Evolutionary conservation across 164 flowering plant genomes (phyloP).

Genomic region (Sedum album): DNA sequence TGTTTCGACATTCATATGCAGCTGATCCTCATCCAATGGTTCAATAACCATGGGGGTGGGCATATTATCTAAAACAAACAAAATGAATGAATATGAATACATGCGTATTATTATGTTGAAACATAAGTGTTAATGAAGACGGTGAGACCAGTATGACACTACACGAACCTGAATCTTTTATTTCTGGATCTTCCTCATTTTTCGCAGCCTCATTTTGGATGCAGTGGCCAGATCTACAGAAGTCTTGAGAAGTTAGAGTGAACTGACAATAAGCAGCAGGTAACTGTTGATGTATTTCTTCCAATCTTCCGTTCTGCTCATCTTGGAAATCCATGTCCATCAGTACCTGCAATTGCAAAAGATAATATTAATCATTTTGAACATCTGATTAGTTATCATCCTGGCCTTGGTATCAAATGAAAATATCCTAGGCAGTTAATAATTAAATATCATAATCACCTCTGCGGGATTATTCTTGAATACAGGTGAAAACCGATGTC

Average conservation of each 20-base stretch:
- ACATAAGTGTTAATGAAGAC: not conserved
- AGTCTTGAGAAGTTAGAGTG: not conserved
- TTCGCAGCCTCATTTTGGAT: not conserved
- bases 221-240: constrained; percentile 3
- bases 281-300: not conserved
- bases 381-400: not conserved
- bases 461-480: constrained; percentile 48
- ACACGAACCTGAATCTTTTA: not conserved
- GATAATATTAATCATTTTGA: not conserved
- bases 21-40: not conserved
- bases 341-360: constrained; percentile 4
- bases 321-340: constrained; percentile 7
- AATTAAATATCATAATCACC: constrained; percentile 26
- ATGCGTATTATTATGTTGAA: not conserved
- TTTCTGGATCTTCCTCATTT: not conserved
- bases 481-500: constrained; percentile 68
- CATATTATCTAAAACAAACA: not conserved
- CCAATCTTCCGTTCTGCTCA: not conserved
- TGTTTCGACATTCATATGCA: not conserved
- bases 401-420: not conserved
- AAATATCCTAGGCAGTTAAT: not conserved
- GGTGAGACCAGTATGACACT: not conserved
- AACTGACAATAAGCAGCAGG: constrained; percentile 5
- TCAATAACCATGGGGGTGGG: not conserved
- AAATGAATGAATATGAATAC: not conserved